A percentile compares a stretch with the other conserved stretches of the same genome.
Conservation (phyloP, 202 grass and related monocot species). For the Eragrostis tef region DNA sequence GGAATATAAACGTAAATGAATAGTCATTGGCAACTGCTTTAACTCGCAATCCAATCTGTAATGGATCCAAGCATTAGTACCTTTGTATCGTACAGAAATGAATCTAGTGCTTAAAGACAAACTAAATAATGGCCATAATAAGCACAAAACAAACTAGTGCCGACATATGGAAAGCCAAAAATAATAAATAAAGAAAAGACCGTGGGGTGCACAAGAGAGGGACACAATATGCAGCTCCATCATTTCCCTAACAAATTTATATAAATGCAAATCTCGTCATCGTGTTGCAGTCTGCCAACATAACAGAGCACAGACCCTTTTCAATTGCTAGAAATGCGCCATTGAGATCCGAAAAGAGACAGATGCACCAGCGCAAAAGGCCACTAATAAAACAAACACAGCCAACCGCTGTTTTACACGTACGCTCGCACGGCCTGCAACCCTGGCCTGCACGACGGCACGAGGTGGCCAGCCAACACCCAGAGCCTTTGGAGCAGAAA, state of each 20-base stretch:
- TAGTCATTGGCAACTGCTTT: background rate
- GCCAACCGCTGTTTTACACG: slow-evolving; percentile 5
- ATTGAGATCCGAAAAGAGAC: slow-evolving; percentile 29
- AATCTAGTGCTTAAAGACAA: too few relatives aligned
- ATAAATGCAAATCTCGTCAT: background rate
- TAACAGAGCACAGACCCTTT: background rate
- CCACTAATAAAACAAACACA: background rate
- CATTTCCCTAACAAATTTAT: background rate
- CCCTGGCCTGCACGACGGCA: slow-evolving; percentile 38
- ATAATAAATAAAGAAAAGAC: background rate
- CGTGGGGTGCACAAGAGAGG: background rate
- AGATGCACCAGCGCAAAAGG: background rate
- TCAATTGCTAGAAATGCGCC: background rate
- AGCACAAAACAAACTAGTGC: background rate
- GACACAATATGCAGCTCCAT: background rate
- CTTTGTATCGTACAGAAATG: too few relatives aligned
- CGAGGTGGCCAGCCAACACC: background rate
- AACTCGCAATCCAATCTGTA: background rate
- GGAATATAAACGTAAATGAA: background rate
- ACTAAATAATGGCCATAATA: background rate
- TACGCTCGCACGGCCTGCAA: background rate
- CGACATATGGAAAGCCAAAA: background rate
- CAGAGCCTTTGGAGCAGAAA: slow-evolving; percentile 15
- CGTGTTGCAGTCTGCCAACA: background rate
- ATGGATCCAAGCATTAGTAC: too few relatives aligned